Evolutionary conservation across 164 flowering plant genomes (phyloP), one percentile per base, ranked within the genome.

Genomic region (Dillenia turbinata): DNA sequence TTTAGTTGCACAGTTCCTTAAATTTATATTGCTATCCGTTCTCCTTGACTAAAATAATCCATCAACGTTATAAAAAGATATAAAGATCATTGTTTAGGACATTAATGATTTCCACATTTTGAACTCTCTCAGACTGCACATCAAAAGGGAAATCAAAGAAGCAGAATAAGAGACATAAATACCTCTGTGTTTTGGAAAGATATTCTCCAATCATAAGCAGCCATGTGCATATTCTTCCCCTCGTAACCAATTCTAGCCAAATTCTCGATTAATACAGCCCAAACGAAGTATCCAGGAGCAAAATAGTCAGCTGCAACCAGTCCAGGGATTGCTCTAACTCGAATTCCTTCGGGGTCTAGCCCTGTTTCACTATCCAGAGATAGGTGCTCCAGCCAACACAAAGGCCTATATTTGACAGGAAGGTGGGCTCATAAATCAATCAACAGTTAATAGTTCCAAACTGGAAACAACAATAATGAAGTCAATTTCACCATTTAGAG

Each of bases 181-280:
- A 85, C 90, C 90, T 87, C 87, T 52, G 90, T 85, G 52, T 87
- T 85, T 63, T 85, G 90, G 70, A 87, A 87, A n/a, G 93, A 83
- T 4, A 87, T 70, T 54, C 93, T 81, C 90, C 93, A 87, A 57
- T 87, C 93, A 66, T 87, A 83, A 46, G 90, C 76, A 66, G 85
- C 82, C 93, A 87, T 87, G 43, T 87, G 69, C 79, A 87, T 17
- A 57, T 85, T 87, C 83, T 85, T 87, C 63, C 75, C 87, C 62
- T 87, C 93, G 46, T 87, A 87, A 0, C 90, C 93, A 67, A 87
- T 79, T 66, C 62, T 74, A 0, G 93, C 90, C 74, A 87, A 77
- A 71, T 87, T 85, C 65, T 85, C 90, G 64, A 85, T 83, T 4
- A 85, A 73, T 47, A 79, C 75, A 14, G 93, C 90, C 92, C 93